Base-by-base conservation (phyloP, 192 early-diverging fungal species). In the Dispira parvispora region DNA sequence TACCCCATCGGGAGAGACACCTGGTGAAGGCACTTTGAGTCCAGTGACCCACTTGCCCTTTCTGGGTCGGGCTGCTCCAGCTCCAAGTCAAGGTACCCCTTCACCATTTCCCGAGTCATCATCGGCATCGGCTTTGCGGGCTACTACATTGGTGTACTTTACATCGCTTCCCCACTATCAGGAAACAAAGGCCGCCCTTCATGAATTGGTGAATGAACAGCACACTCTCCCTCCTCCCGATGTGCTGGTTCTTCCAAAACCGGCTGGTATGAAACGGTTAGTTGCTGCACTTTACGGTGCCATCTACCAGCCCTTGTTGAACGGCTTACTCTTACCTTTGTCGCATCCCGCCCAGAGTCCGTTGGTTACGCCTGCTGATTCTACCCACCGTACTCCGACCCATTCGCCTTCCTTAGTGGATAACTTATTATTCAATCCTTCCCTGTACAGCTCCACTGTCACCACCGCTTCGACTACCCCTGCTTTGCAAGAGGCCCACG, bases 231-330 rank as follows among this genome's bases (percentile, higher is more conserved):
- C 57, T 18, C 38, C 57, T 18, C 57, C 57, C 38, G 57, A 60
- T 3, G 57, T 60, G 3, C 38, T 43, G 38, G 38, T 60, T 18
- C n/a, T 60, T 16, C 57, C 32, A 11, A 60, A 60, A 60, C 57
- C 57, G 0, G 57, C 57, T 10, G 57, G 57, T n/a, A 60, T 43
- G 10, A 60, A 60, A 43, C 57, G 57, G 27, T 14, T 60, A 12
- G 38, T 42, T 43, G 26, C 57, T 21, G 25, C 57, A 18, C 38
- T 60, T 3, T 60, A 60, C 21, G 26, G 5, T 2, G 57, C 57
- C 1, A 18, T 60, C 16, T 43, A 60, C 57, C 26, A 43, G 14
- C 57, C 57, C 14, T 2, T 12, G 5, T 21, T 60, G 8, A 16
- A 60, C 10, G 10, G 32, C 18, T 9, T 32, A 11, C 6, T 56